phyloP scores from a whole-genome alignment of 1,139 yeast genomes.

The Zygoascus hellenicus region DNA sequence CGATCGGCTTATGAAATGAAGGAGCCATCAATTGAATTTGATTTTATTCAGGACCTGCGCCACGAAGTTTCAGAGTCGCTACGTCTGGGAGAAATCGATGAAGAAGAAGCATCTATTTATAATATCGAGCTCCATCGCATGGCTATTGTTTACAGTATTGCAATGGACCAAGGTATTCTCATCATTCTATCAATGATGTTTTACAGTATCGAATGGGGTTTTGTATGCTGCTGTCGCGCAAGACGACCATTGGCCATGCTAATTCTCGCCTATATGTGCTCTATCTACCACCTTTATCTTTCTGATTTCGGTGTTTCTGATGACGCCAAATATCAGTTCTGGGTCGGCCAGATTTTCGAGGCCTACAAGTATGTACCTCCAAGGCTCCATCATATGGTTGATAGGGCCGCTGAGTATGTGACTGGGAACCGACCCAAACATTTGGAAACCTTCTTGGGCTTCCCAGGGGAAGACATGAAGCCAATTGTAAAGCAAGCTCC shows the following conservation, averaged over 20 bases:
- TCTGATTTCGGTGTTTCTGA: not conserved
- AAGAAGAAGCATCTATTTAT: conserved; percentile 1
- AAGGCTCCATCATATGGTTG: conserved; percentile 1
- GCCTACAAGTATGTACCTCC: conserved; percentile 4
- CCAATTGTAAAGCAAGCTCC: too few species aligned
- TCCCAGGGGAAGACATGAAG: too few species aligned
- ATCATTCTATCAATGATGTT: conserved; percentile 3
- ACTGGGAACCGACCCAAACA: not conserved
- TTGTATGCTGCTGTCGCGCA: not conserved
- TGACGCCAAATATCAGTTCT: not conserved
- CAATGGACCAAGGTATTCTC: not conserved
- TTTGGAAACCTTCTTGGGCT: not conserved
- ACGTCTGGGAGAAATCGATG: not conserved
- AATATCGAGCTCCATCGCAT: not conserved
- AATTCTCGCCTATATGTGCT: conserved; percentile 1
- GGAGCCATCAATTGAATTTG: not conserved
- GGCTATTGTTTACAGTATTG: not conserved
- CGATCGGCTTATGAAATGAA: not conserved
- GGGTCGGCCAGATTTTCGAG: conserved; percentile 1
- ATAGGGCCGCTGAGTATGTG: not conserved
- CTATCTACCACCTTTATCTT: not conserved
- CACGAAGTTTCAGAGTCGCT: conserved; percentile 1
- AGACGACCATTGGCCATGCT: conserved; percentile 5
- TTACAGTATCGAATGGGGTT: not conserved
- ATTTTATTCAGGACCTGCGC: not conserved